phyloP scores from a whole-genome alignment of 345 rosid species.

The Litchi chinensis region DNA sequence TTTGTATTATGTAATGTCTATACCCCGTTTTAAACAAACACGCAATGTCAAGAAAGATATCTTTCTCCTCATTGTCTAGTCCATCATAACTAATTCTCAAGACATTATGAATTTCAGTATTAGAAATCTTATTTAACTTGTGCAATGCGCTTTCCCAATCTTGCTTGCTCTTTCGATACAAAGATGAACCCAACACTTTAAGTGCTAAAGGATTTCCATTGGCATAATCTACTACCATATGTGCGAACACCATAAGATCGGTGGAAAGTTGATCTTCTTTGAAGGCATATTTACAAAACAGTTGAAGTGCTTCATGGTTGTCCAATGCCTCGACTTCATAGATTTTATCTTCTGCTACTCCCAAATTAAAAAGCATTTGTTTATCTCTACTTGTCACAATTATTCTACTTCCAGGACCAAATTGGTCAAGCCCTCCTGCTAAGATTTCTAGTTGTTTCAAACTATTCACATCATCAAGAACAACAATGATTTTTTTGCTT shows the following conservation, averaged over 20 bases:
- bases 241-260: background rate
- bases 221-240: background rate
- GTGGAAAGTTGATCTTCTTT: background rate
- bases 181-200: background rate
- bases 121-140: background rate
- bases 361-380: background rate
- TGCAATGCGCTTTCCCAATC: conserved; percentile 1
- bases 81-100: conserved; percentile 17
- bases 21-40: conserved; percentile 38
- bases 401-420: conserved; percentile 20
- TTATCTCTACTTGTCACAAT: conserved; percentile 13
- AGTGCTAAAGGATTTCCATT: conserved; percentile 22
- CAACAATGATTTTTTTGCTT: conserved; percentile 18
- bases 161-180: background rate
- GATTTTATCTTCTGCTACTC: background rate
- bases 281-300: conserved; percentile 6
- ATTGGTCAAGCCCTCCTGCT: background rate
- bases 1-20: conserved; percentile 6
- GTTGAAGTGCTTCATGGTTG: background rate
- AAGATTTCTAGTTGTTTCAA: conserved; percentile 25
- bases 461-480: conserved; percentile 37
- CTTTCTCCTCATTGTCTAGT: conserved; percentile 13
- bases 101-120: background rate
- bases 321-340: background rate
- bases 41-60: conserved; percentile 47